Evolutionary conservation across 2,329 filamentous ascomycete species (phyloP).

Genomic region (Claviceps sp.): DNA sequence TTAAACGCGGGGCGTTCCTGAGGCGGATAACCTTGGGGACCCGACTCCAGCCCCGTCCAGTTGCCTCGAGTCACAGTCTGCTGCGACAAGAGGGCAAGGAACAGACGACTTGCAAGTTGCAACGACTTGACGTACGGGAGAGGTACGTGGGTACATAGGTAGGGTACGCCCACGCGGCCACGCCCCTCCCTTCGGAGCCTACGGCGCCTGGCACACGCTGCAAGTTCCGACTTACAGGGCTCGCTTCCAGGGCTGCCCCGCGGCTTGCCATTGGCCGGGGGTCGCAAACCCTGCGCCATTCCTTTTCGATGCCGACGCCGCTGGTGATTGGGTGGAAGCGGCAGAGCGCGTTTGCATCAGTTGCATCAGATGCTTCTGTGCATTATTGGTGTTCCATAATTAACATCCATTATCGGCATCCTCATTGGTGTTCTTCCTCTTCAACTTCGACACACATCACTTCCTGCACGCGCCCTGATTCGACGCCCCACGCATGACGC

Average conservation of each 20-base stretch:
- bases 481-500: background rate
- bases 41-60: too few species aligned
- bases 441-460: background rate
- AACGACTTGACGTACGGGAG: too few species aligned
- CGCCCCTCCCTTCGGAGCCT: constrained; percentile 5
- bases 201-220: constrained; percentile 14
- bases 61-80: too few species aligned
- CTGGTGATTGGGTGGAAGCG: constrained; percentile 5
- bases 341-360: background rate
- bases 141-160: too few species aligned
- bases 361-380: background rate
- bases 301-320: constrained; percentile 5
- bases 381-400: too few species aligned
- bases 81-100: too few species aligned
- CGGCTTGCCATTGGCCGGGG: constrained; percentile 12
- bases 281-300: constrained; percentile 9
- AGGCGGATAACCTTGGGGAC: background rate
- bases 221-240: constrained; percentile 19
- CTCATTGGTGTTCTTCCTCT: too few species aligned
- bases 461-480: background rate
- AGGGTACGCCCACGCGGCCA: background rate
- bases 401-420: too few species aligned
- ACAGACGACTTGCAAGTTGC: too few species aligned
- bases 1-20: constrained; percentile 25
- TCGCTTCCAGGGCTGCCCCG: constrained; percentile 17